Percentiles rank a stretch among this genome's conserved stretches.
Conservation (phyloP, 2,329 filamentous ascomycete genomes). For the Coniochaeta sp. region DNA sequence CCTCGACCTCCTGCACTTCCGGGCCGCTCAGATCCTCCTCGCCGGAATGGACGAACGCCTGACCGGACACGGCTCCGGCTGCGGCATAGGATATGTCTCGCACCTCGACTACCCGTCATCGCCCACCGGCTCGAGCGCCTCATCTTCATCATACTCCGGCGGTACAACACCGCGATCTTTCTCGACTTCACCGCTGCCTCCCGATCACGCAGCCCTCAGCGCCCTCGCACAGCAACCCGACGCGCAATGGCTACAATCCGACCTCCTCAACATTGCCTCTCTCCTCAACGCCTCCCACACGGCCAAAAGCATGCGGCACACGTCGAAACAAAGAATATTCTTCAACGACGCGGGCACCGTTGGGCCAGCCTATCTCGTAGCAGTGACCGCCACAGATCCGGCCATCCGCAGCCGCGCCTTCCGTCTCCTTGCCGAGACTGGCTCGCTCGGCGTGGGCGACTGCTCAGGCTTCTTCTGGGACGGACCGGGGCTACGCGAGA, state of each 20-base stretch:
- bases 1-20: constrained; percentile 15
- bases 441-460: background rate
- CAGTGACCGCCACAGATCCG: background rate
- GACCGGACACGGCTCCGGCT: constrained; percentile 3
- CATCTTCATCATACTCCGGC: background rate
- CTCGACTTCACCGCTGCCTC: background rate
- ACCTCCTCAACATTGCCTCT: background rate
- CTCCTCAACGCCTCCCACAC: background rate
- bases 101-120: background rate
- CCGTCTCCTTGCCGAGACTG: background rate
- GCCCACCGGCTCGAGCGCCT: background rate
- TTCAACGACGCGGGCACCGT: constrained; percentile 7
- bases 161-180: background rate
- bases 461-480: constrained; percentile 3
- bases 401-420: background rate
- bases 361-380: background rate
- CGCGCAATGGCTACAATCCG: background rate
- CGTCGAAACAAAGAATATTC: constrained; percentile 1
- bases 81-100: background rate
- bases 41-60: constrained; percentile 5
- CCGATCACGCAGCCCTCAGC: background rate
- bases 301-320: background rate
- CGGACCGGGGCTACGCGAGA: background rate
- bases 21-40: constrained; percentile 10
- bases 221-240: background rate